Percentiles rank a stretch among this genome's conserved stretches.
These are phyloP conservation scores for Lithocarpus polystachyus DNA, from an alignment of 306 rosid genomes.

Conservation along the genomic window DNA sequence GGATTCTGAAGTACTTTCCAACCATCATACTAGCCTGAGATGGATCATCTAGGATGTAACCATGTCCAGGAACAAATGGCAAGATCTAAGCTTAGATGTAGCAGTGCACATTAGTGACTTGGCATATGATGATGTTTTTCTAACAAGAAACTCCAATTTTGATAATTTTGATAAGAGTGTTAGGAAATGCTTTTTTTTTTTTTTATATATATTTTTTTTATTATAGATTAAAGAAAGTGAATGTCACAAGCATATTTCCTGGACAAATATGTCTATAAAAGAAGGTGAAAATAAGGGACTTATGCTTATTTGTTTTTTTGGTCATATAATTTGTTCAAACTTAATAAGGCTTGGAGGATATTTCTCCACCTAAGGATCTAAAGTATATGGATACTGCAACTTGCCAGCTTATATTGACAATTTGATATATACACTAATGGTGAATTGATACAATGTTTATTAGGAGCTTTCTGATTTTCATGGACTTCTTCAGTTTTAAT, in stretches of 20 bases:
- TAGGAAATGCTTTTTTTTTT: not conserved
- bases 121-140: not conserved
- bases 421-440: not conserved
- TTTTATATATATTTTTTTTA: too few species aligned
- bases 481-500: not conserved
- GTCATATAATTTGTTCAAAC: not conserved
- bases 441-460: not conserved
- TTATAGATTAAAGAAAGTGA: not conserved
- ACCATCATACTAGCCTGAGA: not conserved
- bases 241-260: not conserved
- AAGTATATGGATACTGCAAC: not conserved
- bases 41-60: conserved; percentile 1
- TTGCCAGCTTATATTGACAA: not conserved
- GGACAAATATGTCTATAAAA: not conserved
- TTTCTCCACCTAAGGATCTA: not conserved
- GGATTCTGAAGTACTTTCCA: not conserved
- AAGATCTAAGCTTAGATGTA: conserved; percentile 1
- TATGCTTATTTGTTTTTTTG: not conserved
- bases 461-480: not conserved
- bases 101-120: not conserved
- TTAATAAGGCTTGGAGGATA: not conserved
- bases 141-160: not conserved
- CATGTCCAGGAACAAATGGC: not conserved
- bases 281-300: not conserved
- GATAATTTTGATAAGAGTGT: not conserved